Percentiles rank a stretch among this genome's conserved stretches.
These are phyloP conservation scores for Strobilomyces dryophilus DNA, from an alignment of 768 basidiomycete genomes.

Conservation along the genomic window DNA sequence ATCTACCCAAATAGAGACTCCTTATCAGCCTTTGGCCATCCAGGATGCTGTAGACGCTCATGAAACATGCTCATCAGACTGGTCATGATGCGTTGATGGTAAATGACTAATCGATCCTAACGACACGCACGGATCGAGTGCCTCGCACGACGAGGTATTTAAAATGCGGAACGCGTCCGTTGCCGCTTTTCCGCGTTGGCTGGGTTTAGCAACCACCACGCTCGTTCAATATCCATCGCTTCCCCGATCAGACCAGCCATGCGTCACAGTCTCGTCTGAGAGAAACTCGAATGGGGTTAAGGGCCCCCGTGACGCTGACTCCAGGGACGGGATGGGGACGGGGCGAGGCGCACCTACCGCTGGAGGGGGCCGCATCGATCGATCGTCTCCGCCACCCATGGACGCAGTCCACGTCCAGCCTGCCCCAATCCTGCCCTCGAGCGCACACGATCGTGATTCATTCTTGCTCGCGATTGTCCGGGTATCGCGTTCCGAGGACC, in stretches of 20 bases:
- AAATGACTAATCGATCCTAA: conserved; percentile 20
- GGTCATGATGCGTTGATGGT: background rate
- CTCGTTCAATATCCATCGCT: background rate
- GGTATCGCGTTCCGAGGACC: background rate
- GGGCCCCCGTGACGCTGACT: conserved; percentile 1
- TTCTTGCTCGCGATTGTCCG: background rate
- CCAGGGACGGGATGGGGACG: conserved; percentile 1
- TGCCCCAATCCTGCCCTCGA: background rate
- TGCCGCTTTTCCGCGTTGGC: conserved; percentile 20
- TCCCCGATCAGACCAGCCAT: conserved; percentile 18
- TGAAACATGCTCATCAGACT: conserved; percentile 20
- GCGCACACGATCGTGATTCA: background rate
- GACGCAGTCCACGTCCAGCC: background rate
- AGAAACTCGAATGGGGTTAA: conserved; percentile 15
- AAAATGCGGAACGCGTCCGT: conserved; percentile 21
- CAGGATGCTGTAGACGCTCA: conserved; percentile 5
- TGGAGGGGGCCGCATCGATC: background rate
- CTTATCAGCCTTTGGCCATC: conserved; percentile 30
- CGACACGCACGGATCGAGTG: conserved; percentile 9
- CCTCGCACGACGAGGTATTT: background rate
- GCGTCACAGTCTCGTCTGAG: conserved; percentile 9
- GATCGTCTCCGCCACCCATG: conserved; percentile 6
- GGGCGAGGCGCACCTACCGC: background rate
- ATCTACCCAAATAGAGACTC: conserved; percentile 12
- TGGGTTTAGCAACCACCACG: conserved; percentile 2